A percentile compares a stretch with the other conserved stretches of the same genome.
Evolutionary conservation across 1,139 yeast species (phyloP).

Genomic region (Blastobotrys ciferrii): DNA sequence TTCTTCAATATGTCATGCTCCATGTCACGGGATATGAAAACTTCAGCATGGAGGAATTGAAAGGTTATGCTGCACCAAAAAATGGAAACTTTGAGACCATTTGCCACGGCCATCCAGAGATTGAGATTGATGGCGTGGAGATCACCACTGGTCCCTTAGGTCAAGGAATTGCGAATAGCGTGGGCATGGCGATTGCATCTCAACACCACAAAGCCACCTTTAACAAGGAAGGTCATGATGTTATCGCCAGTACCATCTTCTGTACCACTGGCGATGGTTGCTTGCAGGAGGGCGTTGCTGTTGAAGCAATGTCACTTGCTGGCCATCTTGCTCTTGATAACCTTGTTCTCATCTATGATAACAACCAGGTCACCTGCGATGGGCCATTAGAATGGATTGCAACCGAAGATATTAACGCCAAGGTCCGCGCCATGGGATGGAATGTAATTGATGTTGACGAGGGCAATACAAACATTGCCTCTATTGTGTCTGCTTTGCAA

Average conservation of each 20-base stretch:
- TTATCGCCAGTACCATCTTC: slow-evolving; percentile 35
- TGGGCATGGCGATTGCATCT: slow-evolving; percentile 42
- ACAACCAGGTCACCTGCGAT: slow-evolving; percentile 41
- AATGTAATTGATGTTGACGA: slow-evolving; percentile 13
- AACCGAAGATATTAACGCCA: slow-evolving; percentile 37
- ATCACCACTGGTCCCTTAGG: slow-evolving; percentile 44
- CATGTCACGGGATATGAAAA: slow-evolving; percentile 38
- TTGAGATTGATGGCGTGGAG: slow-evolving; percentile 41
- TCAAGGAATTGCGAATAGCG: slow-evolving; percentile 43
- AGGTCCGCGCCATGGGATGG: slow-evolving; percentile 31
- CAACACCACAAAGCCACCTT: slow-evolving; percentile 38
- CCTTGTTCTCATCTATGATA: slow-evolving; percentile 39
- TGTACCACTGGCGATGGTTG: slow-evolving; percentile 44
- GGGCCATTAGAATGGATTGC: slow-evolving; percentile 38
- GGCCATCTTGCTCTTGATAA: slow-evolving; percentile 40
- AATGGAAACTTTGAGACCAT: slow-evolving; percentile 1
- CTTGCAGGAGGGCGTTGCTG: slow-evolving; percentile 42
- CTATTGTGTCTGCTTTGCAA: slow-evolving; percentile 33
- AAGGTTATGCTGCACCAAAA: slow-evolving; percentile 32
- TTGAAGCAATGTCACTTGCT: slow-evolving; percentile 41
- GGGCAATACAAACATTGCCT: slow-evolving; percentile 17
- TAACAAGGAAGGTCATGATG: slow-evolving; percentile 36
- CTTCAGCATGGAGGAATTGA: slow-evolving; percentile 38
- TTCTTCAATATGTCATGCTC: slow-evolving; percentile 37
- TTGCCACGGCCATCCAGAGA: slow-evolving; percentile 43